Percentiles rank a stretch among this genome's conserved stretches.
These are phyloP conservation scores for Auriscalpium vulgare DNA, from an alignment of 768 basidiomycete genomes.

Conservation along the genomic window DNA sequence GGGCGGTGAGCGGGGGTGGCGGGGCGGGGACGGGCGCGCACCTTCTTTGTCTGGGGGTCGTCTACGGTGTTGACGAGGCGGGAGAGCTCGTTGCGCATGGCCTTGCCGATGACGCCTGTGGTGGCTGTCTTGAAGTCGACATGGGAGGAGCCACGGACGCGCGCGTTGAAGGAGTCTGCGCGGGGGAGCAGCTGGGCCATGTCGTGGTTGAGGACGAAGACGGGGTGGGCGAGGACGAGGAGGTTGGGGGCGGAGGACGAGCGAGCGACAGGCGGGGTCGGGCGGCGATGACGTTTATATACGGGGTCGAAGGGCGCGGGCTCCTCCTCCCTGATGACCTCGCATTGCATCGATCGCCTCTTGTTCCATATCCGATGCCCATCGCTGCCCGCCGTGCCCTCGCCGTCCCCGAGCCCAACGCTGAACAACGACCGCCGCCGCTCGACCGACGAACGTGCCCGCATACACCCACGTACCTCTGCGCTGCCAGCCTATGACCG, in stretches of 20 bases:
- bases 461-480: neutral
- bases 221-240: slow-evolving; percentile 1
- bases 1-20: neutral
- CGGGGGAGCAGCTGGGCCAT: slow-evolving; percentile 50
- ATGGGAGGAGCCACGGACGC: slow-evolving; percentile 69
- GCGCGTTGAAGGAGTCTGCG: slow-evolving; percentile 60
- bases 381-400: neutral
- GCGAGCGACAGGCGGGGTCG: slow-evolving; percentile 2
- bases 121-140: slow-evolving; percentile 98
- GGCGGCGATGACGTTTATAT: slow-evolving; percentile 17
- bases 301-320: slow-evolving; percentile 1
- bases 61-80: slow-evolving; percentile 82
- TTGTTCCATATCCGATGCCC: slow-evolving; percentile 10
- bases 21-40: slow-evolving; percentile 22
- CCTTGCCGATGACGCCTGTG: slow-evolving; percentile 62
- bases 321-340: neutral
- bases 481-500: neutral
- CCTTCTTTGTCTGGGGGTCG: slow-evolving; percentile 78
- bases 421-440: neutral
- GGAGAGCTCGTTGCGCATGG: slow-evolving; percentile 98
- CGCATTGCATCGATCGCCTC: slow-evolving; percentile 9
- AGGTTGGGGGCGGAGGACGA: slow-evolving; percentile 14
- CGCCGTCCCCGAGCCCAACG: neutral
- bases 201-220: slow-evolving; percentile 24
- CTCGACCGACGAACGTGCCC: slow-evolving; percentile 8